These are phyloP conservation scores for Podospora pseudopauciseta DNA, from an alignment of 495 filamentous ascomycete species.

Conservation along the genomic window DNA sequence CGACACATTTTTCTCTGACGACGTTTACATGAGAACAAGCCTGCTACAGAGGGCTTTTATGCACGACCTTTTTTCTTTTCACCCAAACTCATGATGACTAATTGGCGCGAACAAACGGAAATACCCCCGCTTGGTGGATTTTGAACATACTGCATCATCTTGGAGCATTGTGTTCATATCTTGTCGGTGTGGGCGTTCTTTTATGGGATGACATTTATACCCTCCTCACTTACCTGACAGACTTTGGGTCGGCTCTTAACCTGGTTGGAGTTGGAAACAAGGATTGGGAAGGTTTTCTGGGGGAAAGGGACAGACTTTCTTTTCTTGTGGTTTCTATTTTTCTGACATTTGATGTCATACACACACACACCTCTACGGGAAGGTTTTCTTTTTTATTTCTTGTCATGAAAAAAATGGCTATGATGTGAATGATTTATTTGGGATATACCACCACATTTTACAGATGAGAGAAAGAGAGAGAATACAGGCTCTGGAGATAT, in stretches of 20 bases:
- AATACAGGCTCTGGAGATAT: not conserved
- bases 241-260: not conserved
- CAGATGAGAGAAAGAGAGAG: not conserved
- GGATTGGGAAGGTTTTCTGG: not conserved
- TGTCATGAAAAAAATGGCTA: not conserved
- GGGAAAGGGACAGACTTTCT: not conserved
- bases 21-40: not conserved
- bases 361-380: not conserved
- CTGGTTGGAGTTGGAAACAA: conserved; percentile 5
- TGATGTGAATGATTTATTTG: not conserved
- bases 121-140: conserved; percentile 21
- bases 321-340: not conserved
- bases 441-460: not conserved
- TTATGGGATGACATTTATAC: not conserved
- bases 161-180: conserved; percentile 22
- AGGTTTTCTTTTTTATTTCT: not conserved
- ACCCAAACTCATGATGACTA: not conserved
- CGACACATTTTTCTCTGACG: not conserved
- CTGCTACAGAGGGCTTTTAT: not conserved
- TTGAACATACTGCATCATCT: conserved; percentile 19
- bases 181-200: conserved; percentile 16
- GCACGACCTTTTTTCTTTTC: conserved; percentile 1
- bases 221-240: not conserved
- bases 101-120: conserved; percentile 8
- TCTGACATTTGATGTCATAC: not conserved